Conservation (phyloP, 2,329 filamentous ascomycete species). For the Aspergillus sp. region DNA sequence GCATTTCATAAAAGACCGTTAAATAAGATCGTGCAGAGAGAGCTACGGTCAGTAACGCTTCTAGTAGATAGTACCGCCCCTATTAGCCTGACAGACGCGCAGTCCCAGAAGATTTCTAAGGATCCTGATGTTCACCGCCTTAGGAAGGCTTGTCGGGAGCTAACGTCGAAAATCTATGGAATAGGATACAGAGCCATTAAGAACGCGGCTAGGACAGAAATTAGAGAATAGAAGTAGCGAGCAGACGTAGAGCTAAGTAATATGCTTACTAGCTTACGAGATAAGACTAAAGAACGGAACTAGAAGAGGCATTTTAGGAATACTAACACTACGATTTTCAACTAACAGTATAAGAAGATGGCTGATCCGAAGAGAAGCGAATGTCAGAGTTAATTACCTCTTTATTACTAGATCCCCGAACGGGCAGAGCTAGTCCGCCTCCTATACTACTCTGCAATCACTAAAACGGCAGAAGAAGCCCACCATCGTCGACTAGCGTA, state of each 20-base stretch:
- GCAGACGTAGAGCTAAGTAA: constrained; percentile 6
- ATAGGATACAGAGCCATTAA: constrained; percentile 5
- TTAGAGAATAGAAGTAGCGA: constrained; percentile 7
- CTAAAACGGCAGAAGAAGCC: constrained; percentile 4
- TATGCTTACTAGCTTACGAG: constrained; percentile 6
- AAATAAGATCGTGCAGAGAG: constrained; percentile 10
- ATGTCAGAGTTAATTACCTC: neutral
- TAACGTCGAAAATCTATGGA: constrained; percentile 4
- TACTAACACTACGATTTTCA: constrained; percentile 13
- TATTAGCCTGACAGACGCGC: constrained; percentile 7
- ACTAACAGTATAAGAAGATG: constrained; percentile 7
- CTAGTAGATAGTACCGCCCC: constrained; percentile 8
- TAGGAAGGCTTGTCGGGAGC: constrained; percentile 2
- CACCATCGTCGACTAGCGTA: constrained; percentile 2
- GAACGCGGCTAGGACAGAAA: constrained; percentile 1
- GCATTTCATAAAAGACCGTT: constrained; percentile 9
- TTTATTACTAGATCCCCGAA: constrained; percentile 7
- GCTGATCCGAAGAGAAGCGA: neutral
- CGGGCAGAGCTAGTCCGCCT: constrained; percentile 5
- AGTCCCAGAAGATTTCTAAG: constrained; percentile 2
- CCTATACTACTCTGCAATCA: constrained; percentile 4
- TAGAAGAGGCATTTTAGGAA: constrained; percentile 13
- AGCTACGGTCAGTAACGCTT: constrained; percentile 6
- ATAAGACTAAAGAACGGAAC: constrained; percentile 7
- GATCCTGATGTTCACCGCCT: constrained; percentile 3